These are phyloP conservation scores for Pleurotus sapidus DNA, from an alignment of 768 basidiomycete genomes.

Conservation along the genomic window DNA sequence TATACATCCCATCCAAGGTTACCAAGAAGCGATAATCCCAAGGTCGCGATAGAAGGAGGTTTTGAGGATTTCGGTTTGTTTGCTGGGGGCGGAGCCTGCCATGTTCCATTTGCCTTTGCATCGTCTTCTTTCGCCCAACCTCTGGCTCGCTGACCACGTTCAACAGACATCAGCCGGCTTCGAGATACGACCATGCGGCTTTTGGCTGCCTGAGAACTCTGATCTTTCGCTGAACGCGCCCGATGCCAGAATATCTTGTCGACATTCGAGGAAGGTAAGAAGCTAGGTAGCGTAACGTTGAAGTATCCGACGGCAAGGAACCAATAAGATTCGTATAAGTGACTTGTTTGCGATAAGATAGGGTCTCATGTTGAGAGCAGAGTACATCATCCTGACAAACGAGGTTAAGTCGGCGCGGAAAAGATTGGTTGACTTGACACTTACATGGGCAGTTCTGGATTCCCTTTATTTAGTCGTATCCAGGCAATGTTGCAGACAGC, in stretches of 20 bases:
- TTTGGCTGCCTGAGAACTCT: constrained; percentile 66
- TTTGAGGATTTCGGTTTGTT: constrained; percentile 18
- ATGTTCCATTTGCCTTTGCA: constrained; percentile 45
- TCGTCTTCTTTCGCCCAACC: constrained; percentile 78
- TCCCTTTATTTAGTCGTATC: constrained; percentile 46
- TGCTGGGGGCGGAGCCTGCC: constrained; percentile 26
- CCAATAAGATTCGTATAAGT: constrained; percentile 67
- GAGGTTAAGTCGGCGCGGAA: too few species aligned
- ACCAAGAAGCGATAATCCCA: constrained; percentile 81
- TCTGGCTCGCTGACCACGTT: constrained; percentile 58
- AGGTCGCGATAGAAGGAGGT: constrained; percentile 58
- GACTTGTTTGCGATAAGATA: constrained; percentile 42
- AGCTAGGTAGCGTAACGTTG: constrained; percentile 76
- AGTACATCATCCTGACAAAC: constrained; percentile 70
- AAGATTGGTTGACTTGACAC: constrained; percentile 9
- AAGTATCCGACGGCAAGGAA: constrained; percentile 81
- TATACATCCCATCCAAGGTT: constrained; percentile 80
- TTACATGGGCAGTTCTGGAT: constrained; percentile 52
- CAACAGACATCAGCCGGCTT: constrained; percentile 60
- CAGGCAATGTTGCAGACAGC: constrained; percentile 76
- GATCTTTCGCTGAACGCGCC: constrained; percentile 62
- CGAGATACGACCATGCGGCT: constrained; percentile 59
- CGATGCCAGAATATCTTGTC: constrained; percentile 69
- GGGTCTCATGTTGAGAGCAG: constrained; percentile 77
- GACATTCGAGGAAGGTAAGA: constrained; percentile 49